Percentiles rank a stretch among this genome's conserved stretches.
These are phyloP conservation scores for Ocimum tenuiflorum DNA, from an alignment of 257 asterid species.

Conservation along the genomic window DNA sequence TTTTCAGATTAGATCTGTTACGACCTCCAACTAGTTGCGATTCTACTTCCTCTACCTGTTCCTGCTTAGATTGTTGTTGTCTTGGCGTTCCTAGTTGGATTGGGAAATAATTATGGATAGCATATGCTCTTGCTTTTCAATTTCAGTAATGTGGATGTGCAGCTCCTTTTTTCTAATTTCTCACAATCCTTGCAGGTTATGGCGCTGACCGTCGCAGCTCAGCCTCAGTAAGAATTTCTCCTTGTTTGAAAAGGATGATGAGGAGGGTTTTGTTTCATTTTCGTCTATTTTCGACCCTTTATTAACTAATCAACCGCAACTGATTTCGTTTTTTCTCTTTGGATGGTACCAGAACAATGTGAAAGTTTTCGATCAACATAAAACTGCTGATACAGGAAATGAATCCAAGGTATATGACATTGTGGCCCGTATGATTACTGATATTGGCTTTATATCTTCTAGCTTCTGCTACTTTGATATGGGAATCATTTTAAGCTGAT, in stretches of 20 bases:
- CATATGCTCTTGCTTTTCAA: neutral
- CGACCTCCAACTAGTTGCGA: neutral
- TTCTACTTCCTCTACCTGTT: slow-evolving; percentile 19
- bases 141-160: slow-evolving; percentile 12
- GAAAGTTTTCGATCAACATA: slow-evolving; percentile 31
- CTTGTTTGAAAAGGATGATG: neutral
- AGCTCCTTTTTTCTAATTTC: no score
- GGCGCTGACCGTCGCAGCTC: slow-evolving; percentile 44
- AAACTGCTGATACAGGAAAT: slow-evolving; percentile 29
- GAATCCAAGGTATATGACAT: slow-evolving; percentile 41
- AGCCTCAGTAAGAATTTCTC: slow-evolving; percentile 54
- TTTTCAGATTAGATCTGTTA: slow-evolving; percentile 38
- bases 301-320: neutral
- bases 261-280: neutral
- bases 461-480: slow-evolving; percentile 6
- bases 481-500: neutral
- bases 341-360: slow-evolving; percentile 40
- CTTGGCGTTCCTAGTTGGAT: slow-evolving; percentile 1
- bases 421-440: slow-evolving; percentile 9
- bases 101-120: neutral
- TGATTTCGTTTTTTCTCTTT: slow-evolving; percentile 9
- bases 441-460: neutral
- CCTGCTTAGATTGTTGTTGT: neutral
- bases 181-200: slow-evolving; percentile 46
- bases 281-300: neutral